phyloP scores from a whole-genome alignment of 352 stramenopile species.

The Pythium brachiatum region DNA sequence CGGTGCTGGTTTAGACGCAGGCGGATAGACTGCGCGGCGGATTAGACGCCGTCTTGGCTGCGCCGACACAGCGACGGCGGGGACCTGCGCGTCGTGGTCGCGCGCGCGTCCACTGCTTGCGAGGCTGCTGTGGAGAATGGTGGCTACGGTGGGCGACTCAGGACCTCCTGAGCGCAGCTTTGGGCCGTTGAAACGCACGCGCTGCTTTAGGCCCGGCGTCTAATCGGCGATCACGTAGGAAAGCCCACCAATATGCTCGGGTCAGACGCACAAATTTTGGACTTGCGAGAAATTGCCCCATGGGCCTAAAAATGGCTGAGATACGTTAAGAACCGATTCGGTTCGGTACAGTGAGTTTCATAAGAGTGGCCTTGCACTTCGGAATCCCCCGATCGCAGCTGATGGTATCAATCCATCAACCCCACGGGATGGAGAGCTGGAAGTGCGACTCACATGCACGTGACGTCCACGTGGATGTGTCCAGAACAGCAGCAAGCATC shows the following conservation, averaged over 20 bases:
- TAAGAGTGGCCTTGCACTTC: conserved; percentile 17
- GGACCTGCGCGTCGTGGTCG: conserved; percentile 1
- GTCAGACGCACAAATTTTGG: neutral
- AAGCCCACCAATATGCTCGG: conserved; percentile 6
- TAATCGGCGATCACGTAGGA: neutral
- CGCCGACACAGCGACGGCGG: conserved; percentile 6
- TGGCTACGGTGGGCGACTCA: conserved; percentile 17
- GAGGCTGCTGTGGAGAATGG: conserved; percentile 18
- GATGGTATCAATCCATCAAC: neutral
- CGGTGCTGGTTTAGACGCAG: neutral
- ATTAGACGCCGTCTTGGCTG: conserved; percentile 20
- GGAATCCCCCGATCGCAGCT: neutral
- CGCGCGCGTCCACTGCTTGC: conserved; percentile 3
- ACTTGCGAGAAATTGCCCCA: neutral
- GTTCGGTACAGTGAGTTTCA: neutral
- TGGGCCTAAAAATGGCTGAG: neutral
- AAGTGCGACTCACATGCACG: conserved; percentile 3
- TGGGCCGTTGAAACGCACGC: conserved; percentile 18
- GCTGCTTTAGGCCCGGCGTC: neutral
- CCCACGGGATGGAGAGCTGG: neutral
- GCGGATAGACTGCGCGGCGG: conserved; percentile 13
- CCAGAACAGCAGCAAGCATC: neutral
- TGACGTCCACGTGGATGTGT: neutral
- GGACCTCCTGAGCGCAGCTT: conserved; percentile 23
- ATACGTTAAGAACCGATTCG: neutral